These are phyloP conservation scores for Flagelloscypha sp. DNA, from an alignment of 768 basidiomycete genomes.

Conservation along the genomic window DNA sequence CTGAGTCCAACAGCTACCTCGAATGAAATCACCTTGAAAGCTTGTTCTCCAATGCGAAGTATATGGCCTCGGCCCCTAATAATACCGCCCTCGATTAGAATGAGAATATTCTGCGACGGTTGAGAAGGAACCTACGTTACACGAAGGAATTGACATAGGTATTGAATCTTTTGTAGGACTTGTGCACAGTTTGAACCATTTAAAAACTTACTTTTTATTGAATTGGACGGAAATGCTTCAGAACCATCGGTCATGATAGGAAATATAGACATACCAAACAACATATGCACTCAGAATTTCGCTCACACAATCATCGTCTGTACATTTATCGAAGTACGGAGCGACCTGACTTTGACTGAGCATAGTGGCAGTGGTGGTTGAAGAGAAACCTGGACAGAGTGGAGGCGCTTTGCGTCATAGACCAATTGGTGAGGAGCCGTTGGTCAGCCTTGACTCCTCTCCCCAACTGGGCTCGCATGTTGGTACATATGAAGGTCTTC, in stretches of 20 bases:
- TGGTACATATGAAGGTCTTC: too few relatives aligned
- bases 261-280: neutral
- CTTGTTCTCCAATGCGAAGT: neutral
- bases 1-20: conserved; percentile 2
- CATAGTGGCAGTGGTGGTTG: conserved; percentile 2
- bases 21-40: conserved; percentile 1
- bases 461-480: too few relatives aligned
- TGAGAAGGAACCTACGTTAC: neutral
- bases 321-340: conserved; percentile 1
- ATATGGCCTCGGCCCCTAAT: conserved; percentile 1
- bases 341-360: conserved; percentile 1
- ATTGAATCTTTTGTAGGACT: conserved; percentile 1
- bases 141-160: neutral
- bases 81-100: neutral
- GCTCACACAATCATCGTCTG: neutral
- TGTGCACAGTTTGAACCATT: conserved; percentile 1
- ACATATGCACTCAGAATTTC: conserved; percentile 1
- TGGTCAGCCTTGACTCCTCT: too few relatives aligned
- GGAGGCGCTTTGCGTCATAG: too few relatives aligned
- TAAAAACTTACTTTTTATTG: neutral
- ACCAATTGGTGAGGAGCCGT: too few relatives aligned
- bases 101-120: neutral
- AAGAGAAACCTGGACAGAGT: too few relatives aligned
- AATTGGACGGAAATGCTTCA: neutral
- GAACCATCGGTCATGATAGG: too few relatives aligned